Base-by-base conservation (phyloP, 495 filamentous ascomycete genomes). In the Viridothelium virens region DNA sequence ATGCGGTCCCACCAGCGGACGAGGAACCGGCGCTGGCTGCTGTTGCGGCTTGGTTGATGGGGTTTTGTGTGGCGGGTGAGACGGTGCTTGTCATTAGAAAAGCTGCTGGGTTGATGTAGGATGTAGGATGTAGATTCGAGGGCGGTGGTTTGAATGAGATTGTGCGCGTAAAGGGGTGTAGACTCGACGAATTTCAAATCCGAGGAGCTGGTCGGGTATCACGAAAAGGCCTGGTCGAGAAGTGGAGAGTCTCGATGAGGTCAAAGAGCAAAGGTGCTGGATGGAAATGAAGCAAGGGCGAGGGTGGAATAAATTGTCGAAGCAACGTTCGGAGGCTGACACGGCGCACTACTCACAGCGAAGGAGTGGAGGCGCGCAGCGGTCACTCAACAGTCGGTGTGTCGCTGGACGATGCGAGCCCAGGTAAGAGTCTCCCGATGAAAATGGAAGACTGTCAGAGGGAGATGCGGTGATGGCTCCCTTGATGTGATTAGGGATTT, bases 1-100 rank as follows among this genome's bases (percentile, higher is more conserved):
- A 79, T 70, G 86, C 81, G 75, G 82, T 80, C 78, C 81, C 86
- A 79, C 83, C 82, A 70, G 81, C 76, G 78, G 86, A 80, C 78
- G 86, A 73, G 67, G 80, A 81, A 70, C 83, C 78, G 77, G 74
- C 78, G 77, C 77, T 78, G 80, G 79, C 78, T 82, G 76, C 79
- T 75, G 81, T 81, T 78, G 81, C 81, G 77, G 53, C 31, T 59
- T 76, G 77, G 78, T 79, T 82, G 78, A 77, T 78, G 73, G 77
- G 79, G 63, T 70, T 72, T 76, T 81, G 78, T 70, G 73, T 74
- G 66, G 62, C 67, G 65, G 68, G 65, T 46, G 75, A 70, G 61
- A 76, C 73, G 61, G 75, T 73, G 71, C 75, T 75, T 65, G 76
- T 78, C 76, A 78, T 78, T 75, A 77, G 74, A 74, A 69, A 65